Evolutionary conservation across 345 rosid genomes (phyloP), one percentile per base, ranked within the genome.

Genomic region (Viola odorata): DNA sequence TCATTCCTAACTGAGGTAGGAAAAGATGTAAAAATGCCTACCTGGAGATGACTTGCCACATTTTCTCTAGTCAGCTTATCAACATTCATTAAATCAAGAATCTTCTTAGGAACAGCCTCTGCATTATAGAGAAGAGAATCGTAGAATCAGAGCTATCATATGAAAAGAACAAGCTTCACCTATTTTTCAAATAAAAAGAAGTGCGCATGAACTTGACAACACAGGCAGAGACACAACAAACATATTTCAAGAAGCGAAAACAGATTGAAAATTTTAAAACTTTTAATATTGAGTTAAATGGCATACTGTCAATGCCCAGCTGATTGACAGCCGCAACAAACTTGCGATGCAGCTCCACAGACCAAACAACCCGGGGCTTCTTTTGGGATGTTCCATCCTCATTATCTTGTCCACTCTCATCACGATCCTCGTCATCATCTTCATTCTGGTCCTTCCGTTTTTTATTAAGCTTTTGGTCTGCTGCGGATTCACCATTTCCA

Each of bases 71-170:
- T 67, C 58, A 73, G 72, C 65, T 73, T 73, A 14, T 73, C 77
- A 32, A 67, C 77, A 54, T 67, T 67, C 77, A 73, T 73, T 65
- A 73, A 59, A 42, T 73, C 77, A 8, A 73, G 65, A 58, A 73
- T 73, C 72, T 63, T 73, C 67, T 73, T 73, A 3, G 77, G 77
- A 17, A 73, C 77, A 58, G 77, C 77, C 61, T 73, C 77, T 73
- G 69, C 72, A 64, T 41, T 12, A 55, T 12, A 9, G 61, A 47
- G 37, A 37, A 41, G 41, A 50, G 10, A 45, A 59, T 10, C 8
- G 3, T 49, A 8, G 13, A 6, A 45, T 12, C 15, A 41, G 17
- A 45, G 56, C 7, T 4, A 37, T 13, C 36, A 53, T n/a, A 39
- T 8, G 40, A 50, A 56, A 16, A 45, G 48, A 14, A 14, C 15